Evolutionary conservation across 768 basidiomycete species (phyloP).

Genomic region (Strobilomyces confusus): DNA sequence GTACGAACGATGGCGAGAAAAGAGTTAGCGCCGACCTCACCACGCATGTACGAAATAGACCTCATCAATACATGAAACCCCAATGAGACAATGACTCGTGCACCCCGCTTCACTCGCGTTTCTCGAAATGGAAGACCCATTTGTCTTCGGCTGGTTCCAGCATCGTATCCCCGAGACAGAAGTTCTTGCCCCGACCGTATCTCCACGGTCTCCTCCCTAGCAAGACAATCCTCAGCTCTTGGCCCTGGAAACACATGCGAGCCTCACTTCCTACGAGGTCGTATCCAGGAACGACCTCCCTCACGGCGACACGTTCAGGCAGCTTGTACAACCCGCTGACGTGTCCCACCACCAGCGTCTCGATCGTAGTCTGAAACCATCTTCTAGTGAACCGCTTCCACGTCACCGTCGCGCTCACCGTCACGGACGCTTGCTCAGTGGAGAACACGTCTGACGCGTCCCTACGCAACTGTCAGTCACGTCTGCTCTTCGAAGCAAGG

Average conservation of each 20-base stretch:
- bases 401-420: slow-evolving; percentile 14
- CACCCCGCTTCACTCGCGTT: not conserved
- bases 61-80: not conserved
- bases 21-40: slow-evolving; percentile 37
- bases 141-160: slow-evolving; percentile 25
- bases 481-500: too few relatives aligned
- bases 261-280: slow-evolving; percentile 18
- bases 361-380: slow-evolving; percentile 17
- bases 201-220: slow-evolving; percentile 26
- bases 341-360: slow-evolving; percentile 23
- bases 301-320: slow-evolving; percentile 15
- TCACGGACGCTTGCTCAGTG: slow-evolving; percentile 11
- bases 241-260: not conserved
- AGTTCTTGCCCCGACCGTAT: slow-evolving; percentile 27
- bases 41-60: not conserved
- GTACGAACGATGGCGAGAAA: slow-evolving; percentile 70
- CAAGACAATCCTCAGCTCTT: slow-evolving; percentile 6
- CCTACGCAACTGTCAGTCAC: slow-evolving; percentile 7
- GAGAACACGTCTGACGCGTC: slow-evolving; percentile 6
- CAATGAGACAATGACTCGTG: not conserved
- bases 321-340: slow-evolving; percentile 10
- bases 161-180: slow-evolving; percentile 16
- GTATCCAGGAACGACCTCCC: slow-evolving; percentile 12
- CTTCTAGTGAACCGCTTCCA: not conserved
- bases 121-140: slow-evolving; percentile 24